A percentile compares a stretch with the other conserved stretches of the same genome.
Conservation (phyloP, 1,139 yeast genomes). For the Zygosaccharomyces pseudobailii region DNA sequence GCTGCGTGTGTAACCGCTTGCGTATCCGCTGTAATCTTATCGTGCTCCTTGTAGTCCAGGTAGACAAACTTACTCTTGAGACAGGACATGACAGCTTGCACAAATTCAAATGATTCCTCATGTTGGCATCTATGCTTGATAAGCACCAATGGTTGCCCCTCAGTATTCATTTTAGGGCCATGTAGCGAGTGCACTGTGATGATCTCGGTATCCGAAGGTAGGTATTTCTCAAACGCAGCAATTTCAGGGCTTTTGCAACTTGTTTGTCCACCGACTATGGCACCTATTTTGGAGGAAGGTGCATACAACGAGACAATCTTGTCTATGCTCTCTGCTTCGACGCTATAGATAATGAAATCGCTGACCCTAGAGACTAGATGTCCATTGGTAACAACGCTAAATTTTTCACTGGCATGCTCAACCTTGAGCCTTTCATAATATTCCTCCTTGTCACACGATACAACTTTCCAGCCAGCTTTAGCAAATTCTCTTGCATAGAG, state of each 20-base stretch:
- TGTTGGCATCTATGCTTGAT: constrained; percentile 67
- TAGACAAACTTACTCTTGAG: constrained; percentile 74
- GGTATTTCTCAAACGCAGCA: constrained; percentile 67
- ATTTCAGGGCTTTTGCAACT: constrained; percentile 92
- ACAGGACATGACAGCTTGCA: constrained; percentile 62
- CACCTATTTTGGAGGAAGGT: constrained; percentile 79
- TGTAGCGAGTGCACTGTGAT: constrained; percentile 87
- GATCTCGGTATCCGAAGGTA: constrained; percentile 78
- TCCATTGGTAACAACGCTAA: constrained; percentile 66
- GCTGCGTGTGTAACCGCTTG: constrained; percentile 99
- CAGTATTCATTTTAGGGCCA: constrained; percentile 85
- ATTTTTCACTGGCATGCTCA: constrained; percentile 42
- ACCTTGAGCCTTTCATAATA: constrained; percentile 44
- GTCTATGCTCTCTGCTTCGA: constrained; percentile 79
- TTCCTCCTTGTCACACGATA: constrained; percentile 86
- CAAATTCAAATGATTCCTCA: constrained; percentile 49
- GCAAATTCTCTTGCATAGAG: constrained; percentile 76
- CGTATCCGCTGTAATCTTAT: constrained; percentile 92
- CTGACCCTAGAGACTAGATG: constrained; percentile 74
- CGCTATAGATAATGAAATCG: constrained; percentile 82
- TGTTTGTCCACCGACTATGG: constrained; percentile 97
- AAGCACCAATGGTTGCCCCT: constrained; percentile 88
- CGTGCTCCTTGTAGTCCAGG: constrained; percentile 80
- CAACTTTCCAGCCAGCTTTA: constrained; percentile 83
- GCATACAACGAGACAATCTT: constrained; percentile 72